These are phyloP conservation scores for Aspergillus fructus DNA, from an alignment of 2,329 filamentous ascomycete genomes.

Conservation along the genomic window DNA sequence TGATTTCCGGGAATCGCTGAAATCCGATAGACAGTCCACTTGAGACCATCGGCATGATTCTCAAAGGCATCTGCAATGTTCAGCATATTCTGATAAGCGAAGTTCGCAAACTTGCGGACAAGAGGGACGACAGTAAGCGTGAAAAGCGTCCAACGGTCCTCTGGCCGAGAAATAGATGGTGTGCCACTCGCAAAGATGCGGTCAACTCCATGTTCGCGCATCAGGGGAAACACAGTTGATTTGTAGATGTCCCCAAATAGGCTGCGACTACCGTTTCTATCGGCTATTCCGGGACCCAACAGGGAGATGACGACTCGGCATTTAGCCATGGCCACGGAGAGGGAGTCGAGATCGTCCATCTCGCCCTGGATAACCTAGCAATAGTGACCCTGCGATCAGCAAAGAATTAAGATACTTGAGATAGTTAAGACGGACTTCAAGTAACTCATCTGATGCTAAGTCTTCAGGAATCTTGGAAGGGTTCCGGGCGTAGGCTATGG, in stretches of 20 bases:
- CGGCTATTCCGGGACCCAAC: neutral
- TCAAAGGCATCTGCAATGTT: neutral
- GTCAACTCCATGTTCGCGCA: neutral
- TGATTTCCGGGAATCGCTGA: neutral
- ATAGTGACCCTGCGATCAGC: neutral
- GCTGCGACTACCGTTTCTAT: neutral
- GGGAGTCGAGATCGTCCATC: neutral
- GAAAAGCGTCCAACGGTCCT: neutral
- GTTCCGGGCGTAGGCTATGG: conserved; percentile 2
- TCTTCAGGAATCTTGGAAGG: conserved; percentile 4
- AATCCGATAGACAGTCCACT: conserved; percentile 5
- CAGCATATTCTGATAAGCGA: neutral
- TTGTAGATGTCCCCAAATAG: neutral
- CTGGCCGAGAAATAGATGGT: neutral
- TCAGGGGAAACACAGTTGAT: neutral
- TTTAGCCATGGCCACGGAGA: conserved; percentile 1
- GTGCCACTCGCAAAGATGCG: conserved; percentile 4
- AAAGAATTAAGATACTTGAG: too few relatives aligned
- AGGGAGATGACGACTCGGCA: neutral
- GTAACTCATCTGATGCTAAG: neutral
- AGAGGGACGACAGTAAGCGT: neutral
- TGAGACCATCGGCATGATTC: neutral
- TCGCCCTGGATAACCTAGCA: conserved; percentile 4
- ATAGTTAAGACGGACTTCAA: neutral
- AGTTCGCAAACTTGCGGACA: neutral